Evolutionary conservation across 495 filamentous ascomycete species (phyloP).

Genomic region (Articulospora tetracladia): DNA sequence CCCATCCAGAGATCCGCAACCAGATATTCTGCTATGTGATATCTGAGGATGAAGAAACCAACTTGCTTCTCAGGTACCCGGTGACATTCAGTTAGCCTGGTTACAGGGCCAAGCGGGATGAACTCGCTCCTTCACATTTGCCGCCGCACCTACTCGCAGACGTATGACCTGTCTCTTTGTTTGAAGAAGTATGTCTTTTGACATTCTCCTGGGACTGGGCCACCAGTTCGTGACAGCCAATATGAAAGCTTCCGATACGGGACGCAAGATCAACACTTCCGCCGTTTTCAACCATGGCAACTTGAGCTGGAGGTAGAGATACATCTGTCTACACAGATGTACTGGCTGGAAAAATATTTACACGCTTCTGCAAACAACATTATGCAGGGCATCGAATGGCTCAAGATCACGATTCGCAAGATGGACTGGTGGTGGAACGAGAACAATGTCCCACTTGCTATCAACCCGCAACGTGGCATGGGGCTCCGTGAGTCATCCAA

Average conservation of each 20-base stretch:
- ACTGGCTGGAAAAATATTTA: conserved; percentile 26
- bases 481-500: not conserved
- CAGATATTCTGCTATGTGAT: not conserved
- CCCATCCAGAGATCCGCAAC: not conserved
- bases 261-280: conserved; percentile 6
- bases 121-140: not conserved
- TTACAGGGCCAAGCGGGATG: not conserved
- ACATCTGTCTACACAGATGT: conserved; percentile 23
- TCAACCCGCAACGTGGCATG: conserved; percentile 17
- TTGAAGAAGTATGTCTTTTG: not conserved
- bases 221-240: not conserved
- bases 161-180: not conserved
- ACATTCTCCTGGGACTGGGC: not conserved
- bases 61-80: not conserved
- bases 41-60: not conserved
- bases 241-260: not conserved
- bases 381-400: conserved; percentile 21
- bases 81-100: not conserved
- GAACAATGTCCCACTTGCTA: conserved; percentile 9
- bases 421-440: conserved; percentile 28
- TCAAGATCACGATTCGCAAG: conserved; percentile 25
- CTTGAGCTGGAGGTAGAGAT: conserved; percentile 14
- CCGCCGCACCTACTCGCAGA: not conserved
- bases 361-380: not conserved
- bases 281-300: conserved; percentile 11